Conservation (phyloP, 768 basidiomycete genomes). For the Crepidotus variabilis region DNA sequence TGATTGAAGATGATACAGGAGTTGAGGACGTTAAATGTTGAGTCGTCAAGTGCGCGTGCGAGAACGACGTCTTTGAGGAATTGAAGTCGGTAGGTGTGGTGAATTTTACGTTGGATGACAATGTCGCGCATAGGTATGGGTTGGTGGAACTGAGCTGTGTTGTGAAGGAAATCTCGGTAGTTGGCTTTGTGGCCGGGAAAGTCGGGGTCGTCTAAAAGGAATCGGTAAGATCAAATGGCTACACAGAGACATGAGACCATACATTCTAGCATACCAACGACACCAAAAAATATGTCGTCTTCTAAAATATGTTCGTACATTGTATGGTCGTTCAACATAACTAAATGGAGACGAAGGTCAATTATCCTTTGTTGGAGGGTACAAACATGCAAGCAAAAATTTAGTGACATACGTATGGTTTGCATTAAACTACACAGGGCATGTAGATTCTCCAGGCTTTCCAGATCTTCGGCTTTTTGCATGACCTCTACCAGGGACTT, state of each 20-base stretch:
- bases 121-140: constrained; percentile 81
- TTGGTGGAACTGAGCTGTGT: constrained; percentile 83
- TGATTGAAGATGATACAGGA: constrained; percentile 99
- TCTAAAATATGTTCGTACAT: constrained; percentile 94
- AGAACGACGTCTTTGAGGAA: constrained; percentile 99
- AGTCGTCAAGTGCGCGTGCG: constrained; percentile 90
- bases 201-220: constrained; percentile 82
- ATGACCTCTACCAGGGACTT: constrained; percentile 82
- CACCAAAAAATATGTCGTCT: constrained; percentile 88
- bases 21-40: constrained; percentile 95
- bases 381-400: background rate
- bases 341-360: constrained; percentile 34
- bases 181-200: constrained; percentile 96
- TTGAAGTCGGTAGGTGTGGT: constrained; percentile 95
- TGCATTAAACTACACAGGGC: constrained; percentile 90
- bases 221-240: constrained; percentile 5
- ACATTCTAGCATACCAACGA: constrained; percentile 98
- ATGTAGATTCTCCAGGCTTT: constrained; percentile 87
- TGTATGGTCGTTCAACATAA: constrained; percentile 91
- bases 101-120: constrained; percentile 80
- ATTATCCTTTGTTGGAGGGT: background rate
- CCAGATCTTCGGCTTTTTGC: constrained; percentile 87
- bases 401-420: constrained; percentile 66
- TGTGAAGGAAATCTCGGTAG: constrained; percentile 88
- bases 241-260: constrained; percentile 9